Conservation (phyloP, 1,284 basidiomycete species). For the Ganoderma meredithae region DNA sequence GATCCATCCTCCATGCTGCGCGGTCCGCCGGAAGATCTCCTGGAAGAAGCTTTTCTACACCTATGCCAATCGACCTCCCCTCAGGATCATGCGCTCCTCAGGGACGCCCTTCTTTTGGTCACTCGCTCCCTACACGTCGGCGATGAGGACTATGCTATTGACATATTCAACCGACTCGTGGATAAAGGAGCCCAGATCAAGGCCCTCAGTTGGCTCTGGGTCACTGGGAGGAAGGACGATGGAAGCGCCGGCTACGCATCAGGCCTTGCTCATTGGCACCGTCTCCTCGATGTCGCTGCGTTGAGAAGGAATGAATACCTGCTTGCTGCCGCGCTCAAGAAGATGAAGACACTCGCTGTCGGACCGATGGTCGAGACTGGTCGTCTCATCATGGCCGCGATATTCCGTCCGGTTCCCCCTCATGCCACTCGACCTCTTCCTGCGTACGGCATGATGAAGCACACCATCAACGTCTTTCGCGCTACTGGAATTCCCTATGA, state of each 20-base stretch:
- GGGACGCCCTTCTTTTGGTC: conserved; percentile 3
- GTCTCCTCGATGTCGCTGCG: conserved; percentile 53
- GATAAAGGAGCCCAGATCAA: background rate
- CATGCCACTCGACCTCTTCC: conserved; percentile 5
- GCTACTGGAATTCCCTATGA: conserved; percentile 22
- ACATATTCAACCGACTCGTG: conserved; percentile 24
- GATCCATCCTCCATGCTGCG: background rate
- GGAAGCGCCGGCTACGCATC: conserved; percentile 44
- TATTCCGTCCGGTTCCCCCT: conserved; percentile 21
- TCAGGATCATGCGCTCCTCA: conserved; percentile 11
- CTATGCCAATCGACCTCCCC: conserved; percentile 12
- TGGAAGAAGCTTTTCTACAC: conserved; percentile 14
- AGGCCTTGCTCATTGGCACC: conserved; percentile 46
- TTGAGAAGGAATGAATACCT: conserved; percentile 13
- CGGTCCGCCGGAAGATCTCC: background rate
- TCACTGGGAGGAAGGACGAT: conserved; percentile 50
- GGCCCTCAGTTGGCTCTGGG: conserved; percentile 54
- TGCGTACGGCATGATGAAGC: conserved; percentile 27
- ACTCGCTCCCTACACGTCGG: conserved; percentile 6
- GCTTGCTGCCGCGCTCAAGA: conserved; percentile 13
- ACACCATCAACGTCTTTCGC: conserved; percentile 15
- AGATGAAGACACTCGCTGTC: conserved; percentile 22
- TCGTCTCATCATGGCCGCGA: conserved; percentile 22
- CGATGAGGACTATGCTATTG: conserved; percentile 30
- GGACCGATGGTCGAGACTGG: conserved; percentile 24